Percentiles rank a stretch among this genome's conserved stretches.
Evolutionary conservation across 2,329 filamentous ascomycete species (phyloP).

Genomic region (Fusarium torreyae): DNA sequence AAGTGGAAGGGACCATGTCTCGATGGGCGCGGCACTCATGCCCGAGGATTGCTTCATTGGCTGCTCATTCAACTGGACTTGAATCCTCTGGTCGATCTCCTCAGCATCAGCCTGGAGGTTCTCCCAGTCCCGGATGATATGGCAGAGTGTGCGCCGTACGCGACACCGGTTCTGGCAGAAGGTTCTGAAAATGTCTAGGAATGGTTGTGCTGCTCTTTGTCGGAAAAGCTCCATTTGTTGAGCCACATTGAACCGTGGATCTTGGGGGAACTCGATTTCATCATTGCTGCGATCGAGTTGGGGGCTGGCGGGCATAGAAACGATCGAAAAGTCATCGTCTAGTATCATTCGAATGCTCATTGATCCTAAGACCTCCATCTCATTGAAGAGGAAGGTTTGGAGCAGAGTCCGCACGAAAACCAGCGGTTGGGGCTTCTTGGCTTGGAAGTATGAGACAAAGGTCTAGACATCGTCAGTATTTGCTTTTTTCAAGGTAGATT

Average conservation of each 20-base stretch:
- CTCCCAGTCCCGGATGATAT: conserved; percentile 88
- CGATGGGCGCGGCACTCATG: conserved; percentile 57
- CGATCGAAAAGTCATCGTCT: conserved; percentile 83
- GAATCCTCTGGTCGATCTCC: conserved; percentile 79
- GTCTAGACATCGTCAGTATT: conserved; percentile 62
- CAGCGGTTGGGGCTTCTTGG: conserved; percentile 84
- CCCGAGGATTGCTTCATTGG: conserved; percentile 66
- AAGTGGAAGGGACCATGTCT: conserved; percentile 78
- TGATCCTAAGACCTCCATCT: conserved; percentile 77
- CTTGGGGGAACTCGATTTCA: conserved; percentile 79
- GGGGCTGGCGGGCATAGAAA: conserved; percentile 79
- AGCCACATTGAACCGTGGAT: conserved; percentile 81
- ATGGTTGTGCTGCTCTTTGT: conserved; percentile 75
- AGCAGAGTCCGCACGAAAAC: conserved; percentile 87
- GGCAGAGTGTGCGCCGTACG: conserved; percentile 88
- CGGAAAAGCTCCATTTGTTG: conserved; percentile 80
- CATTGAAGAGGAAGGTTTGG: conserved; percentile 81
- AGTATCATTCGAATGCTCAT: conserved; percentile 82
- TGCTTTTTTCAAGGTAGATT: not conserved
- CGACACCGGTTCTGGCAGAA: conserved; percentile 93
- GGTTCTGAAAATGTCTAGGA: conserved; percentile 86
- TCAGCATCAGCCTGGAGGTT: conserved; percentile 85
- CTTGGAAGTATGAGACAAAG: conserved; percentile 81
- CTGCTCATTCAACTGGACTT: conserved; percentile 72
- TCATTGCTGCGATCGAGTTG: conserved; percentile 83